phyloP scores from a whole-genome alignment of 192 early-diverging fungal genomes.

The Lobosporangium transversale region DNA sequence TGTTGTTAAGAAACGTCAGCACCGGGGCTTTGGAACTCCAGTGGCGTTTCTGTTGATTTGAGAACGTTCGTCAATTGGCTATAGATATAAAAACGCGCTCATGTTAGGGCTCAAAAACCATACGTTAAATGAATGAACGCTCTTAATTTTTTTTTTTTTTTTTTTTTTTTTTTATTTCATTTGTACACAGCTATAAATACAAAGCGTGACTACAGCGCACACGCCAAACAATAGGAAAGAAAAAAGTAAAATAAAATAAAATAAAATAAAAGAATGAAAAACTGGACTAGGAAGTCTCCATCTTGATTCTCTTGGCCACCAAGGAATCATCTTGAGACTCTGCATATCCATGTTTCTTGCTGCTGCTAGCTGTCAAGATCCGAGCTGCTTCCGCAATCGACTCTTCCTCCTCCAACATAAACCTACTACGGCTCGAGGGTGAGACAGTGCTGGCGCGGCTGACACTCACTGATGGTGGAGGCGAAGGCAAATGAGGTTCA shows the following conservation, averaged over 20 bases:
- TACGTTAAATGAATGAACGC: background rate
- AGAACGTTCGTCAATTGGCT: too few relatives aligned
- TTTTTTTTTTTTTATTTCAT: background rate
- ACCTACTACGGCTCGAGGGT: constrained; percentile 19
- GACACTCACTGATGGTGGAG: constrained; percentile 32
- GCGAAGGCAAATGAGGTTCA: constrained; percentile 34
- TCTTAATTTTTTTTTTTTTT: background rate
- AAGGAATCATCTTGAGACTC: background rate
- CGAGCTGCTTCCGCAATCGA: constrained; percentile 38
- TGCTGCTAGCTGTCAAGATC: constrained; percentile 23
- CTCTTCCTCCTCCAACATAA: constrained; percentile 32
- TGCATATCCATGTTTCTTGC: constrained; percentile 26
- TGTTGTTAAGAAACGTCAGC: too few relatives aligned
- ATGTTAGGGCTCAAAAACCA: too few relatives aligned
- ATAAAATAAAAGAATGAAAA: constrained; percentile 1
- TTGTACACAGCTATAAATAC: background rate
- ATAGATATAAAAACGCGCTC: too few relatives aligned
- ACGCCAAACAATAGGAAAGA: background rate
- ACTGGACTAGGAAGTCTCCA: constrained; percentile 4
- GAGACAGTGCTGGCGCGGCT: constrained; percentile 50
- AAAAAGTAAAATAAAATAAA: background rate
- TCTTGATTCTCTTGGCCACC: constrained; percentile 30
- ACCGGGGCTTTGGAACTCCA: too few relatives aligned
- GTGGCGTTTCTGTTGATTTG: too few relatives aligned
- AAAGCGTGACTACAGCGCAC: background rate